These are phyloP conservation scores for Thelephora ganbajun DNA, from an alignment of 768 basidiomycete genomes.

Conservation along the genomic window DNA sequence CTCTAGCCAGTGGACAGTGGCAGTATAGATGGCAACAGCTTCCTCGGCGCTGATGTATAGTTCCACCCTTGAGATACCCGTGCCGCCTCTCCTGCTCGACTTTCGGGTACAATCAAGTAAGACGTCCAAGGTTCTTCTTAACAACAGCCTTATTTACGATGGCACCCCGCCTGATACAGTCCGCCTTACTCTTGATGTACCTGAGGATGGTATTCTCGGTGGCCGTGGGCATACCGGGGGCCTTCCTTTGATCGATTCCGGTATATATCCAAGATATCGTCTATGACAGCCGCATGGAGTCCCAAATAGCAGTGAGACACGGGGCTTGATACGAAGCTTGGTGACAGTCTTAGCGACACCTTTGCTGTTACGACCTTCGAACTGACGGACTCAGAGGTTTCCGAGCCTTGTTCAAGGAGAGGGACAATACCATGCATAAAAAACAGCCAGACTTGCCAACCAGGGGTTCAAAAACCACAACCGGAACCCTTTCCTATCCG, in stretches of 20 bases:
- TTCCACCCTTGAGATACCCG: constrained; percentile 96
- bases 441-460: constrained; percentile 99
- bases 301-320: constrained; percentile 96
- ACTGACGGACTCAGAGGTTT: constrained; percentile 93
- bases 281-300: constrained; percentile 96
- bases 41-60: constrained; percentile 99
- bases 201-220: constrained; percentile 98
- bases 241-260: constrained; percentile 99
- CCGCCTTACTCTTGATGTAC: constrained; percentile 98
- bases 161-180: constrained; percentile 93
- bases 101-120: constrained; percentile 95
- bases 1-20: constrained; percentile 98
- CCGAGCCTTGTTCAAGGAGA: constrained; percentile 92
- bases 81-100: constrained; percentile 99
- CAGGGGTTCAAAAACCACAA: constrained; percentile 98
- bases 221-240: constrained; percentile 97
- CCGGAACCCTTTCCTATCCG: constrained; percentile 99
- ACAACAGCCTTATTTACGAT: constrained; percentile 98
- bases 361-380: too few relatives aligned
- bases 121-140: constrained; percentile 96
- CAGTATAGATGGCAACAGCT: constrained; percentile 96
- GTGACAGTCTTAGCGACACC: too few relatives aligned
- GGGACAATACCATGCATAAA: constrained; percentile 99
- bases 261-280: constrained; percentile 99
- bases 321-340: constrained; percentile 97